Evolutionary conservation across 192 early-diverging fungal species (phyloP), one percentile per base, ranked within the genome.

Genomic region (Coemansia sp.): DNA sequence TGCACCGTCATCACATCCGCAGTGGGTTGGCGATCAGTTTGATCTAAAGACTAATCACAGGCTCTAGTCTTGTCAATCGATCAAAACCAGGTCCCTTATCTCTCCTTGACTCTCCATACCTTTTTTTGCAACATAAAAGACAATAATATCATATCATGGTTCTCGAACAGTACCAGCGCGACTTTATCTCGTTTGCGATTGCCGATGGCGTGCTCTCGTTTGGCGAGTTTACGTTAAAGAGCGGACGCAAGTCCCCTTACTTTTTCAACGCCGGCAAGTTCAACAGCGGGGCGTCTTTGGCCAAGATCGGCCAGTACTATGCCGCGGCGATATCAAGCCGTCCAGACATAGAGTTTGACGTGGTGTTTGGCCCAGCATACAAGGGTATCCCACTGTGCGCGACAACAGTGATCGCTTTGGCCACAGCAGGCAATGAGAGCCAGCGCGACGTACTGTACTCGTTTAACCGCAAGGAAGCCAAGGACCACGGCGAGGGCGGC

Each of bases 401-500:
- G 18, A 79, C 94, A 6, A 89, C 93, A 0, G 90, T 89, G 35
- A 88, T 98, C 38, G 86, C 92, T 4, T 82, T 99, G 59, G 85
- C 88, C 29, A 76, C 70, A 34, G 61, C 67, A 32, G 71, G 59
- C 22, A 13, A 11, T 3, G 82, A 62, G 18, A 32, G 29, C 3
- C 53, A 56, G 27, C 83, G 91, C 43, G 76, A 88, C 60, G 89
- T 89, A 12, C 92, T 95, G 11, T 99, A 92, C 74, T 82, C 87
- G 47, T 99, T 99, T 84, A 98, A 99, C 87, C 88, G 98, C 71
- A 99, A 99, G 83, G 98, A 99, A 74, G 90, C 89, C 82, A 99
- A 99, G 85, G 95, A 99, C 75, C 98, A 99, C 72, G 98, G 96
- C 50, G 98, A 99, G 75, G 98, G 98, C 34, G 98, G 98, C 40